Evolutionary conservation across 306 rosid species (phyloP).

Genomic region (Hylodesmum podocarpum): DNA sequence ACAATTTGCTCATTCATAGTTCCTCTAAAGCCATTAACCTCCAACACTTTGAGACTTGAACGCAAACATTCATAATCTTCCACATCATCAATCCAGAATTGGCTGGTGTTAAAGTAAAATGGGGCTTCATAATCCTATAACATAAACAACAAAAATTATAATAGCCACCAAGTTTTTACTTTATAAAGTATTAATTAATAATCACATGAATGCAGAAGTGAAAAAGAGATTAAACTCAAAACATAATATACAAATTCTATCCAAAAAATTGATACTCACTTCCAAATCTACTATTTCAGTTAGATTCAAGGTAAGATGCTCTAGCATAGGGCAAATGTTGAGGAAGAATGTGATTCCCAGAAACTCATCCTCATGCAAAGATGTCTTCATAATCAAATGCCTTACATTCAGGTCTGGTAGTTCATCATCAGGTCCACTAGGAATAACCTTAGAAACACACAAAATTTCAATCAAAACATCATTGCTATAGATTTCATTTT

Average conservation of each 20-base stretch:
- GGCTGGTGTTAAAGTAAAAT: neutral
- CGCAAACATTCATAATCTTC: neutral
- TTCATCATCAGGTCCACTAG: neutral
- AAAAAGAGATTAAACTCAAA: neutral
- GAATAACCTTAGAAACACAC: constrained; percentile 27
- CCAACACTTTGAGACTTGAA: neutral
- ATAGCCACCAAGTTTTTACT: no score
- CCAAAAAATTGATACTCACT: constrained; percentile 28
- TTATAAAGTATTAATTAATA: no score
- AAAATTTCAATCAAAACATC: no score
- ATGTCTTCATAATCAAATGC: constrained; percentile 44
- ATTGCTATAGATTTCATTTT: no score
- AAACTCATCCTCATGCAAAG: constrained; percentile 37
- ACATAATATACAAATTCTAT: neutral
- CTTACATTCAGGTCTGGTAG: constrained; percentile 7
- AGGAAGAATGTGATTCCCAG: constrained; percentile 46
- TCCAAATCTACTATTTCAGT: neutral
- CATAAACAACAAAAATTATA: neutral
- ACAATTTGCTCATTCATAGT: neutral
- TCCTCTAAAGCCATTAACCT: constrained; percentile 12
- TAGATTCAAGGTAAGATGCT: constrained; percentile 39
- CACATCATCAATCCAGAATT: neutral
- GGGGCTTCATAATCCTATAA: constrained; percentile 28
- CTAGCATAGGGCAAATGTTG: constrained; percentile 35
- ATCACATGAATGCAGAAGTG: no score